Percentiles rank a stretch among this genome's conserved stretches.
Evolutionary conservation across 2,329 filamentous ascomycete species (phyloP).

Genomic region (Fulvia fulva): DNA sequence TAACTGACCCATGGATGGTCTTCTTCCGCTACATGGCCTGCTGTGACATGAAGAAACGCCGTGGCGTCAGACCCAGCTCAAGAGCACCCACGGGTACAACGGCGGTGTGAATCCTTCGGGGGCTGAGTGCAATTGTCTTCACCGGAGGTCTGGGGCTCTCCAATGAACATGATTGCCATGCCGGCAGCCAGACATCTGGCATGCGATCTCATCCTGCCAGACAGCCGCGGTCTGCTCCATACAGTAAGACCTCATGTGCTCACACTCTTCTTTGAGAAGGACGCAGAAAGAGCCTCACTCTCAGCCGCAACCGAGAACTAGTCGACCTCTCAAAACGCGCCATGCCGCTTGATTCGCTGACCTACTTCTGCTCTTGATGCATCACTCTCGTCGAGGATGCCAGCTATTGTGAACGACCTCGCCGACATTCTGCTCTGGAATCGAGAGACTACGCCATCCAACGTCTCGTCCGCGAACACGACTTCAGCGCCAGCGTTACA

Average conservation of each 20-base stretch:
- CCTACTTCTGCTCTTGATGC: neutral
- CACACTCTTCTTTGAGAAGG: neutral
- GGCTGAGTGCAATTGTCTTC: neutral
- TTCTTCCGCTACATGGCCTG: no score
- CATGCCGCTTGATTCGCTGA: neutral
- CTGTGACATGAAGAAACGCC: no score
- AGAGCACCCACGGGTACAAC: neutral
- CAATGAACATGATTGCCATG: neutral
- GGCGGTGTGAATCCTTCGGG: neutral
- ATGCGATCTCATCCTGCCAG: neutral
- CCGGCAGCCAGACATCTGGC: neutral
- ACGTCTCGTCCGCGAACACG: neutral
- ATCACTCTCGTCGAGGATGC: neutral
- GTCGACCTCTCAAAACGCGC: neutral
- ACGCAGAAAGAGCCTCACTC: neutral
- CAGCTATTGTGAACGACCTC: neutral
- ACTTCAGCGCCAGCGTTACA: neutral
- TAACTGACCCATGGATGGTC: no score
- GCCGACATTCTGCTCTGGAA: neutral
- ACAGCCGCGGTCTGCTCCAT: neutral
- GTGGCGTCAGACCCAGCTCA: neutral
- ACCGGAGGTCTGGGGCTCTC: neutral
- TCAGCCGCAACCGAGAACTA: neutral
- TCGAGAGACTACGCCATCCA: no score
- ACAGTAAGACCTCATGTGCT: neutral